Base-by-base conservation (phyloP, 164 flowering plant species). In the Vitis rupestris region DNA sequence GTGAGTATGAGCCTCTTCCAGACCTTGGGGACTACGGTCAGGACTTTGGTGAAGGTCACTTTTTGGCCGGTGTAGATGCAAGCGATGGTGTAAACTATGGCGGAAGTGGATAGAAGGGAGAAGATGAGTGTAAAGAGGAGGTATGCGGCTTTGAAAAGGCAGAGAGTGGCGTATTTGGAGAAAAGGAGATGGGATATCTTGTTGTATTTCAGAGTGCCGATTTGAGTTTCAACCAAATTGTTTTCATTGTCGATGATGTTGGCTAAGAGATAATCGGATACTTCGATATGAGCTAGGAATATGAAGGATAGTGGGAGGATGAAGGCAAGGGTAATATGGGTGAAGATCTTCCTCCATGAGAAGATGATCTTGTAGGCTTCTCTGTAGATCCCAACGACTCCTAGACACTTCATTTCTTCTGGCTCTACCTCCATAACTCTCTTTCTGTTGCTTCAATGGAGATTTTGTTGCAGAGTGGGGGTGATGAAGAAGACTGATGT, bases 301-400 rank as follows among this genome's bases (percentile, higher is more conserved):
- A 87, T 71, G 84, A 86, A 68, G 56, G 90, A 78, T 16, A 89
- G 78, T 14, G 94, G 94, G 69, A 89, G 83, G 83, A 89, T 84
- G 11, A 89, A 66, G 66, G 90, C 11, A 0, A 89, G 68, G 10
- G 88, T 74, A 69, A 89, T 83, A 64, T 82, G 77, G 82, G 47
- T 59, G 84, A 89, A 84, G 79, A 87, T 73, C 67, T 77, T 82
- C 4, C 78, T 52, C 63, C 81, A 82, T 68, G 81, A 60, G 70
- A 58, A 23, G 48, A 84, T 60, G 73, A 87, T 67, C 74, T 81
- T 86, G 83, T 9, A 67, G 66, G 87, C 60, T 65, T 82, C 84
- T 47, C 23, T 72, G 75, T 31, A 79, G 71, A 82, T 76, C 64
- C 79, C 89, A n/a, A 78, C 63, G 49, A 78, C 9, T 1, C 86